Evolutionary conservation across 2,329 filamentous ascomycete species (phyloP), one percentile per base, ranked within the genome.

Genomic region (Thelonectria discophora): DNA sequence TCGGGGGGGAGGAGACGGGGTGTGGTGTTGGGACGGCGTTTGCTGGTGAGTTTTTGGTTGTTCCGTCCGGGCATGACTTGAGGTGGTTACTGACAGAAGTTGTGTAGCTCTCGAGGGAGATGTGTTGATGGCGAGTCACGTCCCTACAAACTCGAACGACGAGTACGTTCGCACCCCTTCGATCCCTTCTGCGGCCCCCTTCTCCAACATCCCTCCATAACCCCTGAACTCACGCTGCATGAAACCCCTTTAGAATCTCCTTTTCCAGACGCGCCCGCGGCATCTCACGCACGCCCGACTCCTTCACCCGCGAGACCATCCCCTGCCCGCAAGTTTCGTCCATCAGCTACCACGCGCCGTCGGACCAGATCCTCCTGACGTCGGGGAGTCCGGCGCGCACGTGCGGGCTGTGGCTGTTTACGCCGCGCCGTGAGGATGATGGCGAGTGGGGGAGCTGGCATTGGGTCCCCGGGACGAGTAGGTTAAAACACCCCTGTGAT

Each of bases 291-390:
- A 64, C 66, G 15, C 24, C 64, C 1, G 48, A 65, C 2, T 61
- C 56, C 1, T 66, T 76, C 45, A 71, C 50, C 55, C 71, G 68
- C 3, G 79, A 82, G 64, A 72, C 77, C 70, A 68, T 80, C n/a
- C 68, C 70, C n/a, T 73, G 75, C 13, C 72, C 73, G 7, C 73
- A 80, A 43, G 76, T 82, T 54, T 81, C 81, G 9, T 81, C 81
- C 5, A 79, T 86, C 65, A 77, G 78, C 58, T 84, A 82, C 55
- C 80, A 84, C 55, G 67, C 73, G 5, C 72, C 78, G 5, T 78
- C 78, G 1, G 73, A 79, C 58, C 77, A 71, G 40, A 69, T 85
- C 4, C 70, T 85, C 5, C 55, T 83, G 30, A 80, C 82, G 5
- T 80, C 80, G 7, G 71, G 76, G 1, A 69, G 73, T 15, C 75